A percentile compares a stretch with the other conserved stretches of the same genome.
Conservation (phyloP, 495 filamentous ascomycete species). For the Cryomyces minteri region DNA sequence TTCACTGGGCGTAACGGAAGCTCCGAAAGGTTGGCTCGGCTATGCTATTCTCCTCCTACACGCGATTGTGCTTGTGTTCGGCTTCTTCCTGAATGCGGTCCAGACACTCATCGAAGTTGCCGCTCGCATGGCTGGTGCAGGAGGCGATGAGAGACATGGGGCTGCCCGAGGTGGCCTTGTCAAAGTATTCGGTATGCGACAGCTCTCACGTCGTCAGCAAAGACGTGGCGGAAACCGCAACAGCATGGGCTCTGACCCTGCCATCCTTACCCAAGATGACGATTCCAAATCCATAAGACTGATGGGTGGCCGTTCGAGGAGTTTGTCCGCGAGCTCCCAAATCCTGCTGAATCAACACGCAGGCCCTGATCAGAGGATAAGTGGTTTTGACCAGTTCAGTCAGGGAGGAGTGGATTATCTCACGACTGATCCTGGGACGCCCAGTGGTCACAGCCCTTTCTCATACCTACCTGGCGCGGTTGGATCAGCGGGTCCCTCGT, state of each 20-base stretch:
- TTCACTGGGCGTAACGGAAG: conserved; percentile 54
- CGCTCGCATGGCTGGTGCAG: conserved; percentile 63
- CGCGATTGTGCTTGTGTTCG: conserved; percentile 71
- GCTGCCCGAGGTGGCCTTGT: conserved; percentile 71
- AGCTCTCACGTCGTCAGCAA: conserved; percentile 60
- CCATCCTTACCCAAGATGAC: conserved; percentile 51
- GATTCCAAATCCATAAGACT: conserved; percentile 48
- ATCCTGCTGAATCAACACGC: conserved; percentile 43
- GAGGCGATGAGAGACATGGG: conserved; percentile 48
- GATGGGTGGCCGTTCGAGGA: conserved; percentile 48
- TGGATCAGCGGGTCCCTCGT: conserved; percentile 12
- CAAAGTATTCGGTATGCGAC: conserved; percentile 80
- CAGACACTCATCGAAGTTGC: conserved; percentile 79
- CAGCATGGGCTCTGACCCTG: conserved; percentile 62
- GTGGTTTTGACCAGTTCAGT: conserved; percentile 15
- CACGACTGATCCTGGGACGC: conserved; percentile 34
- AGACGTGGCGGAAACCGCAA: conserved; percentile 41
- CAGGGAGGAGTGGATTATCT: conserved; percentile 20
- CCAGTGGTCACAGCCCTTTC: conserved; percentile 19
- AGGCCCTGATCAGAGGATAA: conserved; percentile 6
- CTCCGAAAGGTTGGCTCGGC: conserved; percentile 81
- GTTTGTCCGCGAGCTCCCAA: conserved; percentile 69
- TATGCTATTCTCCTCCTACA: conserved; percentile 83
- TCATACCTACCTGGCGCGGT: conserved; percentile 42
- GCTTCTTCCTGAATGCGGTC: conserved; percentile 81